Evolutionary conservation across 805 yeast genomes (phyloP), one percentile per base, ranked within the genome.

Genomic region (Blastobotrys americana): DNA sequence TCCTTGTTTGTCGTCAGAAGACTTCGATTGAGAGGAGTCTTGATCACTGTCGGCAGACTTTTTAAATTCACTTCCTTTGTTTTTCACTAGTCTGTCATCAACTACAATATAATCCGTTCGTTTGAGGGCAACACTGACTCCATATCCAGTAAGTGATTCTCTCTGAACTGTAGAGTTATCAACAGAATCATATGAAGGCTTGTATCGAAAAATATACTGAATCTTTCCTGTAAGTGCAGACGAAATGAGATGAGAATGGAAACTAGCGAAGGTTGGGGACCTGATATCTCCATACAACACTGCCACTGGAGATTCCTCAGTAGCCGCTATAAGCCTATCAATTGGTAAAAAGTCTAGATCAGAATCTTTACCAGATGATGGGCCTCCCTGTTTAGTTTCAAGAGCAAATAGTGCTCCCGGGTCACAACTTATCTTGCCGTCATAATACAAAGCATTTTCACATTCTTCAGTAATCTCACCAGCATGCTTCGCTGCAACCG

Each of bases 371-470:
- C n/a, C n/a, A n/a, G n/a, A n/a, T n/a, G n/a, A n/a, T n/a, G n/a
- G n/a, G n/a, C 33, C 25, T n/a, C 20, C 39, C 37, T 13, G 65
- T 22, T 2, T 47, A 3, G 86, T 75, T 59, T 82, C 81, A 45
- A 93, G 68, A 2, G 96, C 95, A 60, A 77, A 93, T 1, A 87
- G 73, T 46, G 83, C 95, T 44, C 77, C 84, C 2, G 80, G 67
- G 6, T 81, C 75, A 54, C 88, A 80, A 56, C 80, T 82, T 2
- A 71, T 59, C 20, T 69, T 68, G 40, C 74, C 74, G 46, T 80
- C 77, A 50, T 70, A 70, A 45, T 66, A 56, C 5, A 79, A 59
- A 74, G 84, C 80, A 1, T 77, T 68, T 3, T 53, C 55, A 4
- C 68, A 59, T 2, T 64, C 3, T 59, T 60, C 48, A 59, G 71